These are phyloP conservation scores for Panicum virgatum DNA, from an alignment of 202 grass and related monocot genomes.

Conservation along the genomic window DNA sequence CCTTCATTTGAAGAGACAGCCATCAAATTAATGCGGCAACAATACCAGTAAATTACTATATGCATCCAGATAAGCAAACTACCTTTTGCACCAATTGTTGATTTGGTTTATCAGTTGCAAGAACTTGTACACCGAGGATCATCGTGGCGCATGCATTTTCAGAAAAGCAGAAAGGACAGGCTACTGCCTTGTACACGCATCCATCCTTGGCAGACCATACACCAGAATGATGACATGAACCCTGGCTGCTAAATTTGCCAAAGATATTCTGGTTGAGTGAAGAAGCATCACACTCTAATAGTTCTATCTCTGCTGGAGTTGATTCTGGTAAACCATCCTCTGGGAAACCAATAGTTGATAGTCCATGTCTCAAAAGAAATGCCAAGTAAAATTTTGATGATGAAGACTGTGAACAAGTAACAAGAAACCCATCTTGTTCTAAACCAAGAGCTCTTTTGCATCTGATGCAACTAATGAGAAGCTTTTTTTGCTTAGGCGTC, in stretches of 20 bases:
- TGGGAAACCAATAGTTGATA: slow-evolving; percentile 13
- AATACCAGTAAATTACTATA: slow-evolving; percentile 21
- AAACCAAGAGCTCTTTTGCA: slow-evolving; percentile 72
- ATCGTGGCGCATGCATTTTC: slow-evolving; percentile 23
- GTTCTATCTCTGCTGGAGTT: slow-evolving; percentile 33
- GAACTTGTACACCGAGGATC: slow-evolving; percentile 64
- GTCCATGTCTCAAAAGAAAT: slow-evolving; percentile 55
- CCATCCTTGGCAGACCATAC: slow-evolving; percentile 90
- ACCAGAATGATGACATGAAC: slow-evolving; percentile 33
- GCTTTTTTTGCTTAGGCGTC: slow-evolving; percentile 32
- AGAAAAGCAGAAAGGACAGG: slow-evolving; percentile 57
- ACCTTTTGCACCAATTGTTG: slow-evolving; percentile 64
- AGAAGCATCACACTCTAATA: slow-evolving; percentile 59
- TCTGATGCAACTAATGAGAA: slow-evolving; percentile 55
- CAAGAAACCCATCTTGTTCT: slow-evolving; percentile 55
- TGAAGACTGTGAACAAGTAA: slow-evolving; percentile 48
- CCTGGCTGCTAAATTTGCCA: slow-evolving; percentile 28
- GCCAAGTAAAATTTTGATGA: slow-evolving; percentile 68
- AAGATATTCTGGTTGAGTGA: slow-evolving; percentile 58
- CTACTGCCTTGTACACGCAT: slow-evolving; percentile 74
- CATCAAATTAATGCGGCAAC: slow-evolving; percentile 13
- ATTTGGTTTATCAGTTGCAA: slow-evolving; percentile 78
- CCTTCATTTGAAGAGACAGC: slow-evolving; percentile 51
- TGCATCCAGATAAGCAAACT: slow-evolving; percentile 25
- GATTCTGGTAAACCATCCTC: slow-evolving; percentile 28